phyloP scores from a whole-genome alignment of 306 rosid genomes.

The Quercus gilva region DNA sequence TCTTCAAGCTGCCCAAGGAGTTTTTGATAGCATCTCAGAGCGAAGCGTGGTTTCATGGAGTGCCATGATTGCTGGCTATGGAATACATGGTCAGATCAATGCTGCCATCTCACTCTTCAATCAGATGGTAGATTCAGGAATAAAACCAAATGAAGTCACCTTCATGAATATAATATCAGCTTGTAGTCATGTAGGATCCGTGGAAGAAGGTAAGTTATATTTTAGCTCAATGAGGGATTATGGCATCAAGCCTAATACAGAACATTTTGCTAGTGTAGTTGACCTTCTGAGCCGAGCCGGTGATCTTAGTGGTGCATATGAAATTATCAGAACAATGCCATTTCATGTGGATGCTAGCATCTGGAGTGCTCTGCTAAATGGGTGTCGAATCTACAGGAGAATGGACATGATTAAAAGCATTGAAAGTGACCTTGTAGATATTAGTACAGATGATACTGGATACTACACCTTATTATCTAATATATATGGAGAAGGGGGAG shows the following conservation, averaged over 20 bases:
- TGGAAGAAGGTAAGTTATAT: neutral
- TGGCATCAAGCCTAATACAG: conserved; percentile 52
- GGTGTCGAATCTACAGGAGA: conserved; percentile 77
- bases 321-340: conserved; percentile 54
- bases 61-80: conserved; percentile 79
- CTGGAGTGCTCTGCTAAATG: conserved; percentile 85
- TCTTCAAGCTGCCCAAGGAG: too few species aligned
- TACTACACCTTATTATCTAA: conserved; percentile 84
- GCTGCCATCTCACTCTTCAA: conserved; percentile 57
- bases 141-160: too few species aligned
- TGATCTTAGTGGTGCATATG: conserved; percentile 63
- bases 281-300: conserved; percentile 93
- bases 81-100: conserved; percentile 63
- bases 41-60: conserved; percentile 84
- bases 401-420: conserved; percentile 59
- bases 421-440: conserved; percentile 38
- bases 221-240: conserved; percentile 58
- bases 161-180: too few species aligned
- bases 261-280: conserved; percentile 67
- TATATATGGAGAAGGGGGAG: conserved; percentile 81
- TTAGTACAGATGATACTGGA: conserved; percentile 73
- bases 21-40: too few species aligned
- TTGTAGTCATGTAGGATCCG: too few species aligned
- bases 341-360: conserved; percentile 61
- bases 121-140: neutral